A percentile compares a stretch with the other conserved stretches of the same genome.
phyloP scores from a whole-genome alignment of 306 rosid genomes.

The Sindora glabra region DNA sequence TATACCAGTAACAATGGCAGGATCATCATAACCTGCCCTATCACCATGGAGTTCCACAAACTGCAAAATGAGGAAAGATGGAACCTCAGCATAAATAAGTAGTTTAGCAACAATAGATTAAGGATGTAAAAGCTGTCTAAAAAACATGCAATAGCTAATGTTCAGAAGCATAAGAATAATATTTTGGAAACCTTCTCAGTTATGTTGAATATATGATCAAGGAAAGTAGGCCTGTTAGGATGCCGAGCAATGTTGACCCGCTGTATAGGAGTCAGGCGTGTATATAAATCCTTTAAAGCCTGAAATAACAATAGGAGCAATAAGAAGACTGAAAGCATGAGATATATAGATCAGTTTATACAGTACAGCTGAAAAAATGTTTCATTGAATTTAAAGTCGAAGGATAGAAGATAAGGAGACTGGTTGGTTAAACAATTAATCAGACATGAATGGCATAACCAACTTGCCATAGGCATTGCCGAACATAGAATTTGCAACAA shows the following conservation, averaged over 20 bases:
- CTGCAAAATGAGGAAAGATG: constrained; percentile 34
- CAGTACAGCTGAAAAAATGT: neutral
- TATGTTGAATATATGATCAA: constrained; percentile 81
- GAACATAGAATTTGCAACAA: neutral
- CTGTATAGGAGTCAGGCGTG: constrained; percentile 72
- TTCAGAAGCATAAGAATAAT: no score
- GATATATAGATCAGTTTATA: neutral
- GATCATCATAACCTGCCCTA: constrained; percentile 89
- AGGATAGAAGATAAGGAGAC: neutral
- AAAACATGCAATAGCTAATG: constrained; percentile 12
- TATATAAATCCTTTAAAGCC: constrained; percentile 69
- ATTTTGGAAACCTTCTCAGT: constrained; percentile 69
- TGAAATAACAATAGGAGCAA: constrained; percentile 32
- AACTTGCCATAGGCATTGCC: neutral
- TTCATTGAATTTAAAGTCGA: neutral
- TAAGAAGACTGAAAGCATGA: constrained; percentile 5
- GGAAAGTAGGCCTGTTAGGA: constrained; percentile 96
- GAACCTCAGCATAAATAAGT: neutral
- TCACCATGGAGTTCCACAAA: constrained; percentile 98
- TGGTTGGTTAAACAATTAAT: neutral
- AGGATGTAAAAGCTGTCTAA: neutral
- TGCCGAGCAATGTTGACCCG: constrained; percentile 83
- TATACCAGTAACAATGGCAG: constrained; percentile 91
- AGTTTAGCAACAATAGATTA: constrained; percentile 17
- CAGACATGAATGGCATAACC: constrained; percentile 6